Evolutionary conservation across 2,329 filamentous ascomycete genomes (phyloP), one percentile per base, ranked within the genome.

Genomic region (Penicillium fuscoglaucum): DNA sequence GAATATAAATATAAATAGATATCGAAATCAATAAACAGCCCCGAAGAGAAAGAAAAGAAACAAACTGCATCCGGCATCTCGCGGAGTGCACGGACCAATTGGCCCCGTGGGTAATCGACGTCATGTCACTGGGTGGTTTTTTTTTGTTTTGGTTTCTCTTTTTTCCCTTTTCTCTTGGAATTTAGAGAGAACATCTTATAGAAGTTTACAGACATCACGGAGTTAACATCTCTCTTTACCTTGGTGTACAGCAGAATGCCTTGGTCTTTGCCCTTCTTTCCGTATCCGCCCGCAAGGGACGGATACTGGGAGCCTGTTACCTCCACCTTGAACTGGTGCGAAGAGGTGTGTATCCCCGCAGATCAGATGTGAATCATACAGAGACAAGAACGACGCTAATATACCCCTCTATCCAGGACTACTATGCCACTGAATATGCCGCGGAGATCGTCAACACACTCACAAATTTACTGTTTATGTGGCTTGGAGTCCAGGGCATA

Each of bases 381-480:
- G 6, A 13, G 6, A 31, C 13, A 33, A 21, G 28, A 54, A 29
- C 8, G 2, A 35, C 19, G 29, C 54, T 54, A 40, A 57, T 19
- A 54, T 29, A 48, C 24, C 35, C 19, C 66, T 78, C 6, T 46
- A 1, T 7, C 4, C 52, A 92, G 84, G 89, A 91, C 63, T 90
- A 90, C 75, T 89, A 89, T 78, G 85, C 88, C 39, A 92, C 89
- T 4, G 80, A 83, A 44, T 93, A 92, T 70, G 83, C 86, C 46
- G 90, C 90, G 37, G 90, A 93, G 71, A 86, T 93, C 46, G 84
- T 91, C 70, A 93, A 90, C 76, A 90, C 90, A 4, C 68, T 93
- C 33, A 96, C 91, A 35, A 96, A 96, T 73, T 73, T 90, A 3
- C 78, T 95, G 26, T 96, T 96, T 74, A 81, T 96, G 66, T 90